A percentile compares a stretch with the other conserved stretches of the same genome.
Evolutionary conservation across 2,329 filamentous ascomycete genomes (phyloP).

Genomic region (Exophiala viscosa): DNA sequence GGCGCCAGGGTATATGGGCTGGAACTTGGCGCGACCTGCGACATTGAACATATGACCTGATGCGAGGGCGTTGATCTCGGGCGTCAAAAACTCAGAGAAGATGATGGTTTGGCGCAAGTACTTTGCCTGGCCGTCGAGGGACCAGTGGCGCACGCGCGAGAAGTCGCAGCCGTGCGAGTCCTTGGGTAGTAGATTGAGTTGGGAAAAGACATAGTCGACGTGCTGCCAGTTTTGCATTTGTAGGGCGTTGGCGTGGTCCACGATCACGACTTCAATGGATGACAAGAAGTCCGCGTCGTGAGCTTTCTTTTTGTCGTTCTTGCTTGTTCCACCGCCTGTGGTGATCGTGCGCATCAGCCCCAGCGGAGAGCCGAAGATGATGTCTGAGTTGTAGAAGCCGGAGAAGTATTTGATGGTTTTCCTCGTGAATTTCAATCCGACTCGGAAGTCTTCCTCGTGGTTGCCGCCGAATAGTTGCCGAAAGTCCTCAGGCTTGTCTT

Average conservation of each 20-base stretch:
- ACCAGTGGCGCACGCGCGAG: conserved; percentile 83
- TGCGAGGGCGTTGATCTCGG: conserved; percentile 78
- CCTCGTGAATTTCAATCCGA: conserved; percentile 94
- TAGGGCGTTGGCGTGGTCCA: conserved; percentile 89
- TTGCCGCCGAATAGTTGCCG: conserved; percentile 87
- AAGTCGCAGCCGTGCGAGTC: conserved; percentile 93
- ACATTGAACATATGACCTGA: conserved; percentile 74
- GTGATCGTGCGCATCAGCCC: conserved; percentile 89
- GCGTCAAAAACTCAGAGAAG: conserved; percentile 77
- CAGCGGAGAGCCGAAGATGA: conserved; percentile 85
- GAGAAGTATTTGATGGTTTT: conserved; percentile 95
- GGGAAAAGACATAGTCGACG: conserved; percentile 83
- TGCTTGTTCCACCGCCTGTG: conserved; percentile 42
- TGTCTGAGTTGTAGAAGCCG: conserved; percentile 93
- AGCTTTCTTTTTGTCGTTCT: conserved; percentile 52
- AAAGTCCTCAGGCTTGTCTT: conserved; percentile 80
- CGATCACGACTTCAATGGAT: conserved; percentile 83
- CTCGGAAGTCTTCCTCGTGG: conserved; percentile 93
- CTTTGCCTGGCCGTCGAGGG: conserved; percentile 79
- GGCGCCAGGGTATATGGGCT: conserved; percentile 64
- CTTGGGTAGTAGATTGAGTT: conserved; percentile 85
- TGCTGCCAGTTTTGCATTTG: conserved; percentile 99
- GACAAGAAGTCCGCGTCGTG: conserved; percentile 81
- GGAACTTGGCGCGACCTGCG: conserved; percentile 72
- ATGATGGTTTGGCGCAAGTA: conserved; percentile 82